Evolutionary conservation across 495 filamentous ascomycete species (phyloP).

Genomic region (Penicillium alfredii): DNA sequence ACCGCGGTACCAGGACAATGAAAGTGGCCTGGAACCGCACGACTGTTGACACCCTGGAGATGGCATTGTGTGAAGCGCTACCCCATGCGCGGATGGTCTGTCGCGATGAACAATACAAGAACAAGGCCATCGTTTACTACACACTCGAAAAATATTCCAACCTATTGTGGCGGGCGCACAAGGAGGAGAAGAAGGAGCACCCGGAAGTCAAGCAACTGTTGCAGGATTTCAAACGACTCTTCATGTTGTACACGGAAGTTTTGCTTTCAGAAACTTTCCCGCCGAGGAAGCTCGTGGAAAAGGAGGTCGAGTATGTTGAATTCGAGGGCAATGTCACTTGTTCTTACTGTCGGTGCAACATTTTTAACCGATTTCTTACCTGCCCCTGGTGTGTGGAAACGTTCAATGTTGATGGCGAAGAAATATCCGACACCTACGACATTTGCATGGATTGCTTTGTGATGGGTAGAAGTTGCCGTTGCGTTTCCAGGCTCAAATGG

Average conservation of each 20-base stretch:
- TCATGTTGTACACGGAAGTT: conserved; percentile 67
- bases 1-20: conserved; percentile 87
- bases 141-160: conserved; percentile 71
- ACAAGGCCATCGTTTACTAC: conserved; percentile 89
- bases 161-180: conserved; percentile 47
- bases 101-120: conserved; percentile 98
- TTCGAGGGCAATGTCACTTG: conserved; percentile 90
- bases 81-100: conserved; percentile 86
- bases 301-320: conserved; percentile 60
- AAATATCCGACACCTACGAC: conserved; percentile 88
- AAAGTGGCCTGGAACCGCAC: conserved; percentile 99
- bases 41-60: conserved; percentile 79
- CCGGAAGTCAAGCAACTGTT: conserved; percentile 58
- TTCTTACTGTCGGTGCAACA: conserved; percentile 91
- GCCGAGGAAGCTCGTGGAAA: conserved; percentile 50
- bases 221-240: conserved; percentile 73
- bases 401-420: conserved; percentile 54
- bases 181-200: conserved; percentile 29
- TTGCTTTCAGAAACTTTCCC: conserved; percentile 80
- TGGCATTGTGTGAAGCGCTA: conserved; percentile 79
- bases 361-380: conserved; percentile 94
- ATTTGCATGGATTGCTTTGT: conserved; percentile 96
- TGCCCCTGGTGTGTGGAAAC: conserved; percentile 68
- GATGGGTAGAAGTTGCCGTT: conserved; percentile 87
- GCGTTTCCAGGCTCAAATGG: conserved; percentile 80